Evolutionary conservation across 495 filamentous ascomycete species (phyloP).

Genomic region (Xylaria acuta): DNA sequence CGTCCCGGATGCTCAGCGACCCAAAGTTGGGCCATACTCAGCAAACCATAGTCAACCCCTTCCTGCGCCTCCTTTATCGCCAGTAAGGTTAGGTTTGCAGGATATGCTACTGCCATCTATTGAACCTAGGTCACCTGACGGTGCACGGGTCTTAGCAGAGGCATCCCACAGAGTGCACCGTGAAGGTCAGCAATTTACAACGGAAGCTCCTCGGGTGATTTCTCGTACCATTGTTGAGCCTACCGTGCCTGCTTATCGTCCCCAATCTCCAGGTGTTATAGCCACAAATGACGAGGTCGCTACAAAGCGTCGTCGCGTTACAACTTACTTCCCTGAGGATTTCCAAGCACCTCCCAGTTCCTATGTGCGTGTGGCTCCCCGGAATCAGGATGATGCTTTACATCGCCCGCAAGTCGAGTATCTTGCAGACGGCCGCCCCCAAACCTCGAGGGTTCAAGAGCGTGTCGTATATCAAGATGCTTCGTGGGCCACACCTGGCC

Average conservation of each 20-base stretch:
- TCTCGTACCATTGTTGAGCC: slow-evolving; percentile 30
- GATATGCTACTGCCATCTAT: slow-evolving; percentile 41
- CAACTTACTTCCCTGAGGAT: slow-evolving; percentile 28
- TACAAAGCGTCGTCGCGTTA: slow-evolving; percentile 32
- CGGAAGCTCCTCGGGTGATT: slow-evolving; percentile 31
- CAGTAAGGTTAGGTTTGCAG: slow-evolving; percentile 35
- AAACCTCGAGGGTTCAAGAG: slow-evolving; percentile 19
- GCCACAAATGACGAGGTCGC: slow-evolving; percentile 30
- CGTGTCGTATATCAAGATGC: slow-evolving; percentile 23
- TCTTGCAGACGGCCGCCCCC: slow-evolving; percentile 27
- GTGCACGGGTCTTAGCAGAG: slow-evolving; percentile 17
- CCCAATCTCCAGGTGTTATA: slow-evolving; percentile 32
- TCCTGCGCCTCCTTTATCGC: slow-evolving; percentile 29
- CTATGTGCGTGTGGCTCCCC: slow-evolving; percentile 29
- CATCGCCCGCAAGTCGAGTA: slow-evolving; percentile 28
- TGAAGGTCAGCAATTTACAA: slow-evolving; percentile 29
- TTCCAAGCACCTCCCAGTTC: slow-evolving; percentile 19
- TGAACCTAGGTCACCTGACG: slow-evolving; percentile 37
- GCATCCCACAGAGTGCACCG: slow-evolving; percentile 24
- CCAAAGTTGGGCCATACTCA: slow-evolving; percentile 42
- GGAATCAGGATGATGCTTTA: slow-evolving; percentile 30
- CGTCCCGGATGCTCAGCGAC: slow-evolving; percentile 29
- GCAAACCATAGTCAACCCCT: slow-evolving; percentile 16
- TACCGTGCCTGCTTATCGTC: slow-evolving; percentile 21
- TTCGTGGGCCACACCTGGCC: slow-evolving; percentile 22